Percentiles rank a stretch among this genome's conserved stretches.
Conservation (phyloP, 1,284 basidiomycete genomes). For the Trametes pubescens region DNA sequence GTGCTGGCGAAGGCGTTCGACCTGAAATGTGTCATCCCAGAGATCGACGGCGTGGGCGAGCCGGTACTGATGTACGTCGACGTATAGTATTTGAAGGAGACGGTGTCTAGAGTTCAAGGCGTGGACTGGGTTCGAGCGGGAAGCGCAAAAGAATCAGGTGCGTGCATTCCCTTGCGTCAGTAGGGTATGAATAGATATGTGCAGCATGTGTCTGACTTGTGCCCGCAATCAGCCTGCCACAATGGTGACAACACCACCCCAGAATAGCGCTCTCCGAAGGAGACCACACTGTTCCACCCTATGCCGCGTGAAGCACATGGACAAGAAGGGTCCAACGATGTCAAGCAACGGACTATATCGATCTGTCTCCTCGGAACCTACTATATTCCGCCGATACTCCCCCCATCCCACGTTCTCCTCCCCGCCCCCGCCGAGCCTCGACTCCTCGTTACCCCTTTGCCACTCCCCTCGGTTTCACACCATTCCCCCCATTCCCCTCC, state of each 20-base stretch:
- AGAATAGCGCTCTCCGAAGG: constrained; percentile 26
- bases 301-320: constrained; percentile 29
- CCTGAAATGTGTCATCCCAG: constrained; percentile 94
- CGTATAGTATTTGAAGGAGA: constrained; percentile 55
- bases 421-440: constrained; percentile 18
- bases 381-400: constrained; percentile 30
- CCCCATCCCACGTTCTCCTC: constrained; percentile 17
- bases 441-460: constrained; percentile 31
- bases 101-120: constrained; percentile 22
- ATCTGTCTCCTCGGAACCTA: constrained; percentile 29
- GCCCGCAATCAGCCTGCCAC: constrained; percentile 20
- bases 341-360: constrained; percentile 32
- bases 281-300: constrained; percentile 25
- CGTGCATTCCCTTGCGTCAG: constrained; percentile 17
- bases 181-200: neutral
- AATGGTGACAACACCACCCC: constrained; percentile 20
- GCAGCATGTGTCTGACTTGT: constrained; percentile 16
- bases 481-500: constrained; percentile 9
- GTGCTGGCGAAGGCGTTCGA: constrained; percentile 91
- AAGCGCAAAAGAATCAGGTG: constrained; percentile 33
- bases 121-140: constrained; percentile 30
- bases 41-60: constrained; percentile 94
- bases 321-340: constrained; percentile 29
- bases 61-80: constrained; percentile 93
- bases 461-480: constrained; percentile 1